Base-by-base conservation (phyloP, 768 basidiomycete genomes). In the Lactarius akahatsu region DNA sequence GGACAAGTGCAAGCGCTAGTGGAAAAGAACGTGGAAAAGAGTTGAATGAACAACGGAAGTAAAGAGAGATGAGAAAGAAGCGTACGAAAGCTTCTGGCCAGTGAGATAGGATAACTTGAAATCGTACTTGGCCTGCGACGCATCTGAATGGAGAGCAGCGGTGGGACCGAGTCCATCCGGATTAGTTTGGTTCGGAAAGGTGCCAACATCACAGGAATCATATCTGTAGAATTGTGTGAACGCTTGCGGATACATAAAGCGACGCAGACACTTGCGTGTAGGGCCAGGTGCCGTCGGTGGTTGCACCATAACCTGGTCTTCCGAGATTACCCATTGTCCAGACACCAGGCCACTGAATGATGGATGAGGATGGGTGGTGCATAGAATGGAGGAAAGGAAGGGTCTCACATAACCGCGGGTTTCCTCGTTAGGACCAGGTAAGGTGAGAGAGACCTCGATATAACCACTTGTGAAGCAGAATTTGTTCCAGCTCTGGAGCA, bases 261-360 rank as follows among this genome's bases (percentile, higher is more conserved):
- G 38, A 61, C n/a, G 16, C 26, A 30, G 36, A 15, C 34, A 78
- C 84, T 67, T 76, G 88, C 76, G 91, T 87, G 77, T 92, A 93
- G 2, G 92, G 91, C 90, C 92, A 91, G 64, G 82, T 81, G 4
- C 94, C 93, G 59, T 94, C 92, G 1, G 89, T 89, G 1, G 90
- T 86, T 0, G 87, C 91, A 6, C 85, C 78, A 74, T 91, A 94
- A 7, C 93, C 94, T 0, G 93, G 86, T 45, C 94, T 78, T 1
- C 86, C 93, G 5, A 95, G 81, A 73, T 95, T 96, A 2, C 93
- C 93, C 87, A 91, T 90, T 23, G 90, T 91, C 93, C 93, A 94
- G 2, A 83, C 85, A 70, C 90, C 92, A 43, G 91, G 92, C 92
- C 91, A 93, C 87, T 88, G 60, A 7, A 23, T 16, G 26, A 23